phyloP scores from a whole-genome alignment of 2,329 filamentous ascomycete species.

The Epichloe typhina region DNA sequence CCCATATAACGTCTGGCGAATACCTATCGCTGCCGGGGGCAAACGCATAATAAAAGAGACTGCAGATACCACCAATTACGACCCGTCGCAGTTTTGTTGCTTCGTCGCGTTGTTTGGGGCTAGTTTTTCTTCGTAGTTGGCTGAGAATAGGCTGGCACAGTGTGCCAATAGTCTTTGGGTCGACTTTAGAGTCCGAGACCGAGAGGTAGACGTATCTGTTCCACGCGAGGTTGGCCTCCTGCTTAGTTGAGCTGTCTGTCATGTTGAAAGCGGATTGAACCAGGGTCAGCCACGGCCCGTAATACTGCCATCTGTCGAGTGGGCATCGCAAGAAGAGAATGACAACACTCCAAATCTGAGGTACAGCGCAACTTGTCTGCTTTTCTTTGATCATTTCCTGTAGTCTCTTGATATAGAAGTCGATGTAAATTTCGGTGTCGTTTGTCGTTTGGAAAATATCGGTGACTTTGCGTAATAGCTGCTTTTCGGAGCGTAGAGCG shows the following conservation, averaged over 20 bases:
- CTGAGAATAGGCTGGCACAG: slow-evolving; percentile 55
- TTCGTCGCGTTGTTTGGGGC: slow-evolving; percentile 42
- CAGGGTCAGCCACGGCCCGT: slow-evolving; percentile 61
- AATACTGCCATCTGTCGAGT: slow-evolving; percentile 57
- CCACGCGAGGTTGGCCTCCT: slow-evolving; percentile 75
- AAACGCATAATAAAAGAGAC: slow-evolving; percentile 69
- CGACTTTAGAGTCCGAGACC: slow-evolving; percentile 48
- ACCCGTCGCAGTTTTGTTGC: slow-evolving; percentile 33
- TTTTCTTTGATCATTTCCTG: slow-evolving; percentile 53
- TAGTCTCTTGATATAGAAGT: slow-evolving; percentile 55
- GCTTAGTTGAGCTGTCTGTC: slow-evolving; percentile 54
- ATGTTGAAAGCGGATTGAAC: slow-evolving; percentile 78
- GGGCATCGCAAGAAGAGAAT: slow-evolving; percentile 62
- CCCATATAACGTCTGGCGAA: slow-evolving; percentile 70
- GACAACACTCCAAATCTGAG: slow-evolving; percentile 79
- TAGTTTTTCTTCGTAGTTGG: slow-evolving; percentile 54
- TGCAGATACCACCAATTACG: slow-evolving; percentile 60
- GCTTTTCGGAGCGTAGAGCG: slow-evolving; percentile 53
- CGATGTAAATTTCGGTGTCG: slow-evolving; percentile 49
- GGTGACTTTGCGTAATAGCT: slow-evolving; percentile 51
- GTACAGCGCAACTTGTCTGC: slow-evolving; percentile 44
- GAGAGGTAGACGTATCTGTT: slow-evolving; percentile 68
- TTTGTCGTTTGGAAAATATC: slow-evolving; percentile 43
- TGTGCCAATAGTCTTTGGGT: slow-evolving; percentile 19
- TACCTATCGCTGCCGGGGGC: slow-evolving; percentile 51